A percentile compares a stretch with the other conserved stretches of the same genome.
Evolutionary conservation across 2,329 filamentous ascomycete genomes (phyloP).

Genomic region (Torrubiella hemipterigena): DNA sequence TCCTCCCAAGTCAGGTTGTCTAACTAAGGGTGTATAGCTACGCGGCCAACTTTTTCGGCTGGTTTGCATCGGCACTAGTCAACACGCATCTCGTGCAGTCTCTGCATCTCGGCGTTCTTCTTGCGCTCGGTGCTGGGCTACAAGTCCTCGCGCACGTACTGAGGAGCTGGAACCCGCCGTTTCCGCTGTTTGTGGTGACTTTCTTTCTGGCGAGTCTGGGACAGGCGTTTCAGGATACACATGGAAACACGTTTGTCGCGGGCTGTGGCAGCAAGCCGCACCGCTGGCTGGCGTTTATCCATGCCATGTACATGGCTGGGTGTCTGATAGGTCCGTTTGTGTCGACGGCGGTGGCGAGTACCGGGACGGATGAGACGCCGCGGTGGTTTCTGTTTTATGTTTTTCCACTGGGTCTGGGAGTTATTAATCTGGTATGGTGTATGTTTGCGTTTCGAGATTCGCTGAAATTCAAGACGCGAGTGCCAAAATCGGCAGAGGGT

Average conservation of each 20-base stretch:
- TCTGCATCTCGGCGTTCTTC: conserved; percentile 42
- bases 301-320: conserved; percentile 49
- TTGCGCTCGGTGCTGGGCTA: conserved; percentile 40
- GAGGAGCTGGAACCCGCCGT: conserved; percentile 43
- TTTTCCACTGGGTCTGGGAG: conserved; percentile 38
- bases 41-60: conserved; percentile 45
- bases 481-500: background rate
- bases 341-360: conserved; percentile 35
- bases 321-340: conserved; percentile 45
- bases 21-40: conserved; percentile 24
- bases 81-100: conserved; percentile 41
- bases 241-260: conserved; percentile 50
- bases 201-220: conserved; percentile 48
- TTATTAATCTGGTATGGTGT: conserved; percentile 36
- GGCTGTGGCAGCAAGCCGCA: conserved; percentile 35
- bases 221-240: conserved; percentile 51
- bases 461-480: conserved; percentile 17
- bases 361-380: conserved; percentile 10
- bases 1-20: background rate
- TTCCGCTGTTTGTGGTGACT: conserved; percentile 41
- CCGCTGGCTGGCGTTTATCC: conserved; percentile 50
- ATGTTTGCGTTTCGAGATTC: conserved; percentile 36
- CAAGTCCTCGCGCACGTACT: conserved; percentile 43
- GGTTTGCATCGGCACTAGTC: conserved; percentile 44
- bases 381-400: conserved; percentile 46